Evolutionary conservation across 208 protist species (phyloP).

Genomic region (Blastocrithidia nonstop): DNA sequence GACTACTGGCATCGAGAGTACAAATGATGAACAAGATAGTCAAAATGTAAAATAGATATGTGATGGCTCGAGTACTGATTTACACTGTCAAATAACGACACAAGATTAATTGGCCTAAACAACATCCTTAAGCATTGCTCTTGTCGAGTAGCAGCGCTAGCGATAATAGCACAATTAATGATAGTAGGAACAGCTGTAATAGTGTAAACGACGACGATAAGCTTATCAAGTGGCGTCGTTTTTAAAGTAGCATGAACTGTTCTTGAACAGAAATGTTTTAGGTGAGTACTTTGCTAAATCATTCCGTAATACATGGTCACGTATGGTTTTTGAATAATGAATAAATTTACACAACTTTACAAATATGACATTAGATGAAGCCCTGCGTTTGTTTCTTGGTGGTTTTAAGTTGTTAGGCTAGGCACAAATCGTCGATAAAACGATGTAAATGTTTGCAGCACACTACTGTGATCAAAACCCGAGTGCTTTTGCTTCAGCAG

Average conservation of each 20-base stretch:
- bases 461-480: constrained; percentile 77
- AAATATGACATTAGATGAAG: constrained; percentile 55
- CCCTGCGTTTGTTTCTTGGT: constrained; percentile 66
- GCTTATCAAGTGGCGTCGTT: constrained; percentile 22
- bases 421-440: constrained; percentile 72
- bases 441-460: constrained; percentile 79
- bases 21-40: background rate
- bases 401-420: constrained; percentile 77
- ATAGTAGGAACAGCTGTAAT: constrained; percentile 1
- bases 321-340: constrained; percentile 64
- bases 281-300: constrained; percentile 80
- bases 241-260: constrained; percentile 50
- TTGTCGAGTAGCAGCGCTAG: no score
- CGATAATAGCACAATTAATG: background rate
- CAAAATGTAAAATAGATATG: no score
- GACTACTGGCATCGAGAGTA: background rate
- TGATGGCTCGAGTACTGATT: no score
- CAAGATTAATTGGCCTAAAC: no score
- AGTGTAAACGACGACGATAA: background rate
- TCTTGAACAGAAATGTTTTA: constrained; percentile 56
- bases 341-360: constrained; percentile 67
- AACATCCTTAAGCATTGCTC: no score
- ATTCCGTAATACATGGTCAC: constrained; percentile 9
- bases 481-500: constrained; percentile 43
- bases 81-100: no score